Evolutionary conservation across 176 grass and related monocot genomes (phyloP), one percentile per base, ranked within the genome.

Genomic region (Cymbopogon citratus): DNA sequence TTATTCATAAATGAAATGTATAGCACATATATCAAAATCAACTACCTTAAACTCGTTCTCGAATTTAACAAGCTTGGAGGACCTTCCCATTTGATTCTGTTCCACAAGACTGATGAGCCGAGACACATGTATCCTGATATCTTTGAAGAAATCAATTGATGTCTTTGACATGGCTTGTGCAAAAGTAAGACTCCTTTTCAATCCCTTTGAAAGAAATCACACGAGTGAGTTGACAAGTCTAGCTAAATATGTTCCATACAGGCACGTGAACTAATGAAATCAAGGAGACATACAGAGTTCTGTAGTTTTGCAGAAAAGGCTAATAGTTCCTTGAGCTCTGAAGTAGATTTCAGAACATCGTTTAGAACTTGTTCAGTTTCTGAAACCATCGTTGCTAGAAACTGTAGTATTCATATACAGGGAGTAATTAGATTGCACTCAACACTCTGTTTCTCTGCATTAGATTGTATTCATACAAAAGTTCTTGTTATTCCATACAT

Each of bases 21-120:
- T 67, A 36, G 27, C 27, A 79, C 25, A 3, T 70, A 19, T 54
- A 66, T 59, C 45, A 74, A 56, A 83, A 67, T 23, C 21, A 81
- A 80, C 54, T 79, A 97, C 94, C 94, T 91, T 84, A 86, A 94
- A 97, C 31, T 85, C 66, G 67, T 86, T 57, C 79, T 94, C 91
- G 87, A 97, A 97, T 59, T 87, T 69, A 69, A 83, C 49, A 81
- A 90, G 68, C 23, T 68, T 72, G 23, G 26, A 73, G 71, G 76
- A 79, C 31, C 66, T 79, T 36, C 89, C 82, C 29, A 48, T 76
- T 75, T 91, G 74, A 71, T 77, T 91, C 67, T 94, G 89, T 79
- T 97, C 91, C 28, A 86, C 71, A 78, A 71, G 39, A 57, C 83
- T 76, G 27, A 84, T 82, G 76, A 92, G 65, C 54, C 39, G 87